These are phyloP conservation scores for Fusarium hainanense DNA, from an alignment of 2,329 filamentous ascomycete genomes.

Conservation along the genomic window DNA sequence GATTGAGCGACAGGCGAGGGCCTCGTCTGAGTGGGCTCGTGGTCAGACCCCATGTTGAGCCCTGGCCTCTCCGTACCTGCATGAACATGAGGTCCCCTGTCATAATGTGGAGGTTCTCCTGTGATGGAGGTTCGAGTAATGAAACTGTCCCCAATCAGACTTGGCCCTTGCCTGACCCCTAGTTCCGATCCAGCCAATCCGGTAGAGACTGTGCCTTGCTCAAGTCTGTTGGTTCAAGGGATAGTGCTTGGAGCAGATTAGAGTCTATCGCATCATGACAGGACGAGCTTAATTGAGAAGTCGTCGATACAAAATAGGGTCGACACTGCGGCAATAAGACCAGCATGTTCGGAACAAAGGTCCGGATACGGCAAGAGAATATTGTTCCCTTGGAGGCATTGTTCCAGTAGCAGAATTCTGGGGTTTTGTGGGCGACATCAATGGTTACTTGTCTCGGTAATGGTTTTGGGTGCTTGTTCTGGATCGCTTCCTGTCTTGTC, in stretches of 20 bases:
- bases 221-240: slow-evolving; percentile 28
- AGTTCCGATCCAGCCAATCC: slow-evolving; percentile 39
- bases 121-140: slow-evolving; percentile 37
- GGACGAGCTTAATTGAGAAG: slow-evolving; percentile 27
- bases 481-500: slow-evolving; percentile 20
- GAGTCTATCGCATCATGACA: slow-evolving; percentile 29
- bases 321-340: slow-evolving; percentile 15
- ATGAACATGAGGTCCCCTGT: slow-evolving; percentile 31
- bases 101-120: slow-evolving; percentile 32
- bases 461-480: slow-evolving; percentile 6
- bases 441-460: slow-evolving; percentile 25
- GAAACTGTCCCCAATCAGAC: slow-evolving; percentile 45
- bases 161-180: slow-evolving; percentile 38
- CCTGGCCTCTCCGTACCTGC: slow-evolving; percentile 23
- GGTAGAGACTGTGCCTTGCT: slow-evolving; percentile 27
- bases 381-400: slow-evolving; percentile 1
- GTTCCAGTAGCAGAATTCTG: slow-evolving; percentile 8
- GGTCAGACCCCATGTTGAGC: slow-evolving; percentile 26
- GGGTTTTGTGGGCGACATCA: slow-evolving; percentile 1
- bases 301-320: slow-evolving; percentile 12
- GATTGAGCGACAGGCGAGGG: slow-evolving; percentile 40
- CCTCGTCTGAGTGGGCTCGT: slow-evolving; percentile 31
- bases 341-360: slow-evolving; percentile 29
- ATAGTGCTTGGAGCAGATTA: slow-evolving; percentile 37
- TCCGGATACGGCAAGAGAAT: slow-evolving; percentile 32